Conservation (phyloP, 495 filamentous ascomycete species). For the Amphirosellinia nigrospora region DNA sequence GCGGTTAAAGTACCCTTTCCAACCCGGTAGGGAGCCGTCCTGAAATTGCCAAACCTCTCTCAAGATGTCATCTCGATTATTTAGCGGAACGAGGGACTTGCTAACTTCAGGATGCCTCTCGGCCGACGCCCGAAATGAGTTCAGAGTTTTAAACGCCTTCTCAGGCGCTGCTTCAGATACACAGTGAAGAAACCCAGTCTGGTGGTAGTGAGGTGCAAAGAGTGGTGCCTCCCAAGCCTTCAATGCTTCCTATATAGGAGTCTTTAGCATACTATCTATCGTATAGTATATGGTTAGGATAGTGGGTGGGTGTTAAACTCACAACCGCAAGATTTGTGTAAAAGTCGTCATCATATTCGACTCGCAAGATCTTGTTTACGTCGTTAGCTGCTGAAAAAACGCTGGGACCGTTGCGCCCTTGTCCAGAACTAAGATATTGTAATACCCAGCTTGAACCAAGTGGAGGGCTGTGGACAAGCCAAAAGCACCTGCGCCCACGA, state of each 20-base stretch:
- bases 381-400: slow-evolving; percentile 56
- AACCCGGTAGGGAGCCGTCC: slow-evolving; percentile 55
- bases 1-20: slow-evolving; percentile 62
- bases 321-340: slow-evolving; percentile 53
- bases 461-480: slow-evolving; percentile 59
- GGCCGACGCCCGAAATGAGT: slow-evolving; percentile 36
- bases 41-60: slow-evolving; percentile 49
- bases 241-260: slow-evolving; percentile 38
- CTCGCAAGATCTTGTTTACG: slow-evolving; percentile 62
- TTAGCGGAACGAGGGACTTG: slow-evolving; percentile 45
- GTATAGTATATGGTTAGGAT: not conserved
- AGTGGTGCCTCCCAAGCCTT: slow-evolving; percentile 43
- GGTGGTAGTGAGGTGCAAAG: slow-evolving; percentile 60
- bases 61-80: slow-evolving; percentile 45
- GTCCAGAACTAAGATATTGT: slow-evolving; percentile 53
- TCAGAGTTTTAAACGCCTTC: slow-evolving; percentile 48
- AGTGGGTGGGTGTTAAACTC: not conserved
- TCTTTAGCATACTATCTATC: not conserved
- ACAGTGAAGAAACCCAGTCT: slow-evolving; percentile 60
- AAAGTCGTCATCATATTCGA: slow-evolving; percentile 62
- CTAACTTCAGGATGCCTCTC: slow-evolving; percentile 41
- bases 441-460: slow-evolving; percentile 50
- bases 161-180: slow-evolving; percentile 53
- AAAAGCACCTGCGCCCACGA: slow-evolving; percentile 56
- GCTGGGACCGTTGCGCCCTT: slow-evolving; percentile 47